These are phyloP conservation scores for Claviceps sp. DNA, from an alignment of 2,329 filamentous ascomycete species.

Conservation along the genomic window DNA sequence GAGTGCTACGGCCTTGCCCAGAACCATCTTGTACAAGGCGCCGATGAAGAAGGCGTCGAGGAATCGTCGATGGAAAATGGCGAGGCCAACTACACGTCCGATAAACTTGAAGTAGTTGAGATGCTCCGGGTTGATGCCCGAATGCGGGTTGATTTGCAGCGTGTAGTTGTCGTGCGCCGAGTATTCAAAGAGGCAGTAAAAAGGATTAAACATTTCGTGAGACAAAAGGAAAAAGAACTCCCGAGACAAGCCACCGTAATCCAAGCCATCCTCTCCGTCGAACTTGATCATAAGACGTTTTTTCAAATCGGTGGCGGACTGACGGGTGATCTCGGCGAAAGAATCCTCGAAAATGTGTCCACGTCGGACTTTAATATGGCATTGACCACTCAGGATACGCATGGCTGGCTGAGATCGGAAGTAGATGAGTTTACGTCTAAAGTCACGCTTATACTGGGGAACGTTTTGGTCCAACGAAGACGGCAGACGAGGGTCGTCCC, in stretches of 20 bases:
- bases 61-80: slow-evolving; percentile 96
- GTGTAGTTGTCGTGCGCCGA: slow-evolving; percentile 99
- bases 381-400: slow-evolving; percentile 89
- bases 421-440: slow-evolving; percentile 94
- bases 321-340: slow-evolving; percentile 94
- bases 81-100: slow-evolving; percentile 86
- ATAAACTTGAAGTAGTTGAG: slow-evolving; percentile 99
- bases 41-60: slow-evolving; percentile 98
- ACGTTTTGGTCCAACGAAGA: slow-evolving; percentile 97
- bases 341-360: slow-evolving; percentile 98
- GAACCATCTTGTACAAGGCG: slow-evolving; percentile 98
- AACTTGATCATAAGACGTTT: slow-evolving; percentile 99
- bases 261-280: slow-evolving; percentile 91
- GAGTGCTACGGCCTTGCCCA: slow-evolving; percentile 81
- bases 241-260: slow-evolving; percentile 93
- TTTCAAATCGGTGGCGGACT: slow-evolving; percentile 91
- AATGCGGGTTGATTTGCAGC: slow-evolving; percentile 98
- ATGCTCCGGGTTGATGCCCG: slow-evolving; percentile 97
- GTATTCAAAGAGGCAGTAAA: slow-evolving; percentile 99
- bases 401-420: slow-evolving; percentile 96
- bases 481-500: slow-evolving; percentile 91
- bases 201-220: slow-evolving; percentile 99
- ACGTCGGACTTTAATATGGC: slow-evolving; percentile 92
- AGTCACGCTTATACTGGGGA: slow-evolving; percentile 98
- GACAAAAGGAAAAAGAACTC: slow-evolving; percentile 99